Conservation (phyloP, 1,139 yeast species). For the Trichomonascaceae sp. region DNA sequence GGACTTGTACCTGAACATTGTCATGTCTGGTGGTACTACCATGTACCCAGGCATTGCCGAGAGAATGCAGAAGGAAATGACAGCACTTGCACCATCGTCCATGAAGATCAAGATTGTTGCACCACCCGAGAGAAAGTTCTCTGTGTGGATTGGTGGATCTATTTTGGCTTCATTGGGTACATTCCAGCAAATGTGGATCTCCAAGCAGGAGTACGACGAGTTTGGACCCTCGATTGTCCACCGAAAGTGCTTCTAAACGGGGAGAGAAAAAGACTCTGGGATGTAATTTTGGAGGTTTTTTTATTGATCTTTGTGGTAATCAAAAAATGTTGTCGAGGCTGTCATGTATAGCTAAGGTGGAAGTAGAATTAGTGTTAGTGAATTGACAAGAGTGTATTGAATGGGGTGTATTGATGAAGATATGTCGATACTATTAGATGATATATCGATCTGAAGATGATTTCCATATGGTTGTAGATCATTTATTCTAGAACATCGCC, state of each 20-base stretch:
- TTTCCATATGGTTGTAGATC: too few species aligned
- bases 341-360: background rate
- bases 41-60: slow-evolving; percentile 99
- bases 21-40: slow-evolving; percentile 99
- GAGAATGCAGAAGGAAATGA: slow-evolving; percentile 99
- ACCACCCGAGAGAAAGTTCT: slow-evolving; percentile 99
- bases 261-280: background rate
- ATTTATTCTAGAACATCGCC: background rate
- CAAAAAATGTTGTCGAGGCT: background rate
- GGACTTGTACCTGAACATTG: slow-evolving; percentile 98
- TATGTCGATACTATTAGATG: too few species aligned
- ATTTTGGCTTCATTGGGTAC: slow-evolving; percentile 97
- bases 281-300: background rate
- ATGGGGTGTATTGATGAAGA: too few species aligned
- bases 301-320: background rate
- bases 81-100: slow-evolving; percentile 98
- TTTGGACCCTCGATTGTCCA: slow-evolving; percentile 99
- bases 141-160: slow-evolving; percentile 99
- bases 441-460: too few species aligned
- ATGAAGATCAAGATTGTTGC: slow-evolving; percentile 99
- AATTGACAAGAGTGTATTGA: background rate
- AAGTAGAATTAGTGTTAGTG: background rate
- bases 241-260: slow-evolving; percentile 96
- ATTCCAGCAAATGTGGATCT: slow-evolving; percentile 96
- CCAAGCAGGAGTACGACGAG: slow-evolving; percentile 97